Evolutionary conservation across 768 basidiomycete genomes (phyloP).

Genomic region (Mycena alexandri): DNA sequence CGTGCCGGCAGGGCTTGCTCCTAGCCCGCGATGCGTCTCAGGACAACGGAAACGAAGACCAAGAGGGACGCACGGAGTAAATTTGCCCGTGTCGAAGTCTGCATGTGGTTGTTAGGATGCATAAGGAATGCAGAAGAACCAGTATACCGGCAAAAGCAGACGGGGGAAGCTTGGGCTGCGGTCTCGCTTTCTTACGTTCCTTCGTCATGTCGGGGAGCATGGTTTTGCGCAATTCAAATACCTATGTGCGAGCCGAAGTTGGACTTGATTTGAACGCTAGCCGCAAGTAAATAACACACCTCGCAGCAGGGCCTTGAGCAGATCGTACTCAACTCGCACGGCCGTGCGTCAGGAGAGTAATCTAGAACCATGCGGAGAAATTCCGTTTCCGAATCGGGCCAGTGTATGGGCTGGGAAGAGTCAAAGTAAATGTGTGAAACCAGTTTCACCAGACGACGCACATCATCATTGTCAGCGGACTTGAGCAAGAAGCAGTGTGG

Average conservation of each 20-base stretch:
- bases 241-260: background rate
- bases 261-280: too few relatives aligned
- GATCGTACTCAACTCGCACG: constrained; percentile 69
- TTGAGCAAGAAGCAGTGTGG: constrained; percentile 49
- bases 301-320: constrained; percentile 72
- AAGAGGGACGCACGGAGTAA: constrained; percentile 45
- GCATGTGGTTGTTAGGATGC: background rate
- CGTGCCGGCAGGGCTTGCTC: constrained; percentile 66
- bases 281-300: constrained; percentile 46
- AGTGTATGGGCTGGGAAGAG: constrained; percentile 43
- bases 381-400: constrained; percentile 56
- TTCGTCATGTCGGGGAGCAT: constrained; percentile 21
- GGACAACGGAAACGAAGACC: background rate
- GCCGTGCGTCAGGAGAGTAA: constrained; percentile 57
- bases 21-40: constrained; percentile 42
- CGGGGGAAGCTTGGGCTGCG: constrained; percentile 5
- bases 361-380: constrained; percentile 55
- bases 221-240: constrained; percentile 14
- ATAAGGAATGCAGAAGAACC: background rate
- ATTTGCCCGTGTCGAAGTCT: constrained; percentile 24
- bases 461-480: constrained; percentile 2
- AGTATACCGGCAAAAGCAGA: constrained; percentile 20
- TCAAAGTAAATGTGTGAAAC: too few relatives aligned
- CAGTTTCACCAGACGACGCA: too few relatives aligned
- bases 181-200: background rate